These are phyloP conservation scores for Euphorbia pulcherrima DNA, from an alignment of 345 rosid species.

Conservation along the genomic window DNA sequence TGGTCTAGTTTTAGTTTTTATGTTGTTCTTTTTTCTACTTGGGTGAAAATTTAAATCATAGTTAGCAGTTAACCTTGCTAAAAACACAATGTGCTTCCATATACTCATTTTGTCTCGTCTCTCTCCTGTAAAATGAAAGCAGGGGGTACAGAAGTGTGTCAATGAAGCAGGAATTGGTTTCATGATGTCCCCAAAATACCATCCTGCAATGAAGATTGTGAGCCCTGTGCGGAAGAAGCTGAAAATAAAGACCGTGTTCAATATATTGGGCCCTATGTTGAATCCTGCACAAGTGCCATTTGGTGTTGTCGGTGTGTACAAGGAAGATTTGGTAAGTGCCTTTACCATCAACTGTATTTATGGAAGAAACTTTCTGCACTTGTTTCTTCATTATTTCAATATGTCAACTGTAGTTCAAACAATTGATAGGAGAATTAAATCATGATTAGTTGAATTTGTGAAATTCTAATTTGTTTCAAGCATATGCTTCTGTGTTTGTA, in stretches of 20 bases:
- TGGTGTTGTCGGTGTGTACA: slow-evolving; percentile 89
- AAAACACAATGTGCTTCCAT: not conserved
- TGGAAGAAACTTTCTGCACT: not conserved
- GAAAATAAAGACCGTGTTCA: slow-evolving; percentile 79
- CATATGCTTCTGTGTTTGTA: not conserved
- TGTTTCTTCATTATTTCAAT: not conserved
- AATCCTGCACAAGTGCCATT: slow-evolving; percentile 81
- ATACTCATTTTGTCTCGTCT: not conserved
- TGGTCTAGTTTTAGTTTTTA: not conserved
- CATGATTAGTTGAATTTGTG: not conserved
- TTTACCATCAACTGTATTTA: not conserved
- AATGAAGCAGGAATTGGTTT: slow-evolving; percentile 85
- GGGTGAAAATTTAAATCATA: not conserved
- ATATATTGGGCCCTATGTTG: slow-evolving; percentile 85
- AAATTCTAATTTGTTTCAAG: not conserved
- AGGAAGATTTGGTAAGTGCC: slow-evolving; percentile 58
- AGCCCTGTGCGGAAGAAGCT: slow-evolving; percentile 79
- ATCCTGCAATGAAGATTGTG: slow-evolving; percentile 90
- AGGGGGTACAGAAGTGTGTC: slow-evolving; percentile 71
- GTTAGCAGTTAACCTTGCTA: not conserved
- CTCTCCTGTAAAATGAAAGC: slow-evolving; percentile 15
- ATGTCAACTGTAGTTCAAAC: not conserved
- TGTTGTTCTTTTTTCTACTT: not conserved
- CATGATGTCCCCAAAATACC: slow-evolving; percentile 86
- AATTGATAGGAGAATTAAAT: not conserved